Evolutionary conservation across 129 eudicot species (phyloP), one percentile per base, ranked within the genome.

Genomic region (Oenanthe sinensis): DNA sequence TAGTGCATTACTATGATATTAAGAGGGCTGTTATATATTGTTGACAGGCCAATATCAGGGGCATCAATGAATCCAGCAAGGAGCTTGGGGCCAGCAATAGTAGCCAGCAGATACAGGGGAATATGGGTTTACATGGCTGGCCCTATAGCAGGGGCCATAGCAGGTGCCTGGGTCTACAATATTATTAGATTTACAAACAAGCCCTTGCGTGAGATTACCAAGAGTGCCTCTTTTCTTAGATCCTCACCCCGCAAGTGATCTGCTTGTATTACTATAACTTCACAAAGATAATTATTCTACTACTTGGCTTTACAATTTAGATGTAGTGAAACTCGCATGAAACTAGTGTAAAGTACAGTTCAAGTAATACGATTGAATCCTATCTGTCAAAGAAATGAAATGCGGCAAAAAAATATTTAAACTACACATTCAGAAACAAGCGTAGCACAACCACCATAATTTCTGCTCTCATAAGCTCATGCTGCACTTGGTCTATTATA

Each of bases 61-160:
- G 96, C 98, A 30, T 94, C 97, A 46, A 91, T 94, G 98, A 94
- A 94, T 76, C 98, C 98, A 76, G 98, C 96, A 75, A 86, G 98
- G 81, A 91, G 89, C 77, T 43, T 94, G 73, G 97, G 97, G 36
- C 98, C 98, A 76, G 97, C 98, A 40, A 80, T 91, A 22, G 96
- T 91, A 50, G 87, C 90, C 3, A 88, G 70, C 77, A 58, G 83
- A 52, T 91, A 85, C 84, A 81, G 46, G 54, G 90, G 92, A 3
- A 48, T 94, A 24, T 94, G 98, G 98, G 80, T 94, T 13, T 91
- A 91, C 85, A 82, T 94, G 2, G 14, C 90, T n/a, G 93, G 85
- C 49, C 97, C 97, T 22, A 84, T 48, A 39, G 76, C 77, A 4
- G 98, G 98, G 42, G 97, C 98, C 10, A 36, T 94, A 40, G 84